Evolutionary conservation across 2,329 filamentous ascomycete species (phyloP), one percentile per base, ranked within the genome.

Genomic region (Hortaea sp.): DNA sequence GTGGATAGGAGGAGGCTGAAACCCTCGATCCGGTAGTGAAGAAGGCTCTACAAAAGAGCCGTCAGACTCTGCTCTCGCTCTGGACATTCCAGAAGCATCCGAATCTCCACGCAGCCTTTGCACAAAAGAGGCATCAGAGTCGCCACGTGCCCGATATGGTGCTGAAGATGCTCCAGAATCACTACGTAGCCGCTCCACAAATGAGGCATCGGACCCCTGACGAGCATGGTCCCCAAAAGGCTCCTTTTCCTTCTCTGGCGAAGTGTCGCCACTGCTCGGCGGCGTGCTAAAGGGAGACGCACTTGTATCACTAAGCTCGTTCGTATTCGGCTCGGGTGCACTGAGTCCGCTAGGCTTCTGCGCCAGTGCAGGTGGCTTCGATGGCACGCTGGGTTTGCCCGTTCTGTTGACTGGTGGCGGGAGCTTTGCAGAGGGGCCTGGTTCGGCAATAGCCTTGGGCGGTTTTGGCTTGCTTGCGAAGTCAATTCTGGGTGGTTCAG

Each of bases 231-330:
- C 27, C 20, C 34, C 30, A 12, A 29, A 12, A 5, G 32, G 29
- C n/a, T 34, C 32, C 37, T 35, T 39, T 5, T 30, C 13, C 31
- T 41, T 38, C 10, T 44, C 43, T 9, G 66, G 68, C 4, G 61
- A 60, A 39, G 75, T 82, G 46, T 77, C 80, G 4, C 78, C 77
- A 60, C 84, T 90, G 55, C 80, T 82, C 0, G 89, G 88, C 12
- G 88, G 88, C 32, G 88, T 95, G 58, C 75, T 88, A 61, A 95
- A 95, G 0, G 90, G 89, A 1, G 90, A 95, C 0, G 81, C 59
- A 43, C 69, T 67, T 30, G 71, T 70, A 38, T 75, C 71, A 2
- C 63, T 59, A 5, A 53, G 27, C 5, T 60, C 58, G 11, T 46
- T 50, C 62, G 57, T 71, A 61, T 58, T 71, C 68, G 50, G 70